These are phyloP conservation scores for Vitis labrusca DNA, from an alignment of 164 flowering plant species.

Conservation along the genomic window DNA sequence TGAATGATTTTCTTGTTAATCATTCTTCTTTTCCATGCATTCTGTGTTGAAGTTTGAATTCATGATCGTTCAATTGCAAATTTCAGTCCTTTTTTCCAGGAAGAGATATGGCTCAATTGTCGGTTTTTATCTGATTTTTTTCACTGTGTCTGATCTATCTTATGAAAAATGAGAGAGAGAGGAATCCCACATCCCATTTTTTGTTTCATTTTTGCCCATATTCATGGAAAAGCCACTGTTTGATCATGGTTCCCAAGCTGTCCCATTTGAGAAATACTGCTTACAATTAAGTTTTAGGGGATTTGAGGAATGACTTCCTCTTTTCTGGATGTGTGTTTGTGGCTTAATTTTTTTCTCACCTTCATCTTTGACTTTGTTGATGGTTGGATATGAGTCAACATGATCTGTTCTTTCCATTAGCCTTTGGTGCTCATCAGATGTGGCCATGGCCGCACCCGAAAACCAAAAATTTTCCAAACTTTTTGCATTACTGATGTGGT, in stretches of 20 bases:
- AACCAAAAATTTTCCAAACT: not conserved
- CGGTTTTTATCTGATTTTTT: constrained; percentile 2
- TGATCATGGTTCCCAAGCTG: not conserved
- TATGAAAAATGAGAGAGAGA: not conserved
- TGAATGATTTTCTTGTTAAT: not conserved
- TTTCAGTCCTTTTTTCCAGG: too few species aligned
- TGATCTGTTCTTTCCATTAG: constrained; percentile 1
- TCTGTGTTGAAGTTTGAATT: too few species aligned
- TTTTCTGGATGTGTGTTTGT: not conserved
- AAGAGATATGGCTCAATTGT: too few species aligned
- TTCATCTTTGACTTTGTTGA: not conserved
- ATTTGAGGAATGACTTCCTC: not conserved
- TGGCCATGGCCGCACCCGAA: constrained; percentile 2
- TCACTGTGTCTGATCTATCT: not conserved
- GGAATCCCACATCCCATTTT: constrained; percentile 13
- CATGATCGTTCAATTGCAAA: too few species aligned
- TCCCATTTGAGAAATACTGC: not conserved
- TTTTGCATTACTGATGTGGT: not conserved
- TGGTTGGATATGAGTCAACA: constrained; percentile 4
- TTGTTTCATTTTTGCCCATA: constrained; percentile 1
- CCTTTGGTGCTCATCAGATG: constrained; percentile 8
- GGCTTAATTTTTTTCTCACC: not conserved
- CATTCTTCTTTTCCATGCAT: too few species aligned
- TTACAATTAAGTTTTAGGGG: too few species aligned
- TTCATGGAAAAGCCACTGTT: constrained; percentile 6